A percentile compares a stretch with the other conserved stretches of the same genome.
These are phyloP conservation scores for Lyophyllum decastes DNA, from an alignment of 768 basidiomycete genomes.

Conservation along the genomic window DNA sequence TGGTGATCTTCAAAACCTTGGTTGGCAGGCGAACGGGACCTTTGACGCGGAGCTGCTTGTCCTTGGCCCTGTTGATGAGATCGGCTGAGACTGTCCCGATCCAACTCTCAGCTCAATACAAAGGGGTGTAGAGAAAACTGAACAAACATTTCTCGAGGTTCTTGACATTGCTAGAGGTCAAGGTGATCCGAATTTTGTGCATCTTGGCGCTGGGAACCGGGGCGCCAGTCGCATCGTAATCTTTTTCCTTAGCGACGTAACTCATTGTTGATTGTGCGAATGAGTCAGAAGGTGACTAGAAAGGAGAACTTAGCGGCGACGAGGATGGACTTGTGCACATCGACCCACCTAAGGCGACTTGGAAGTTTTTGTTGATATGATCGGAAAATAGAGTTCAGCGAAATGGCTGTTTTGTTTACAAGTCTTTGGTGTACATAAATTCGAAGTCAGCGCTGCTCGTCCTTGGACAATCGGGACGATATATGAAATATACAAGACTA, in stretches of 20 bases:
- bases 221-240: slow-evolving; percentile 93
- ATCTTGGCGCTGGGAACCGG: slow-evolving; percentile 85
- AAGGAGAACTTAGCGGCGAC: slow-evolving; percentile 6
- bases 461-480: too few relatives aligned
- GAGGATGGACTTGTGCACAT: not conserved
- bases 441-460: not conserved
- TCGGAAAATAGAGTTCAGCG: slow-evolving; percentile 39
- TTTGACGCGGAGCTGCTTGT: slow-evolving; percentile 99
- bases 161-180: slow-evolving; percentile 97
- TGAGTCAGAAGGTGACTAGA: slow-evolving; percentile 84
- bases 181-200: slow-evolving; percentile 99
- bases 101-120: not conserved
- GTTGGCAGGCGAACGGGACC: slow-evolving; percentile 99
- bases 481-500: not conserved
- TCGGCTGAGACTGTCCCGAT: slow-evolving; percentile 78
- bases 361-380: slow-evolving; percentile 41
- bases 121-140: not conserved
- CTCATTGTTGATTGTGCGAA: slow-evolving; percentile 65
- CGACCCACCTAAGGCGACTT: slow-evolving; percentile 41
- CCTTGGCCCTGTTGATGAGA: slow-evolving; percentile 98
- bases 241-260: slow-evolving; percentile 99
- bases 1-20: slow-evolving; percentile 98
- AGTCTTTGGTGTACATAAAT: slow-evolving; percentile 3
- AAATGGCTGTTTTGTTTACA: slow-evolving; percentile 3
- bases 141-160: slow-evolving; percentile 96